A percentile compares a stretch with the other conserved stretches of the same genome.
phyloP scores from a whole-genome alignment of 331 rosid genomes.

The Acacia pycnantha region DNA sequence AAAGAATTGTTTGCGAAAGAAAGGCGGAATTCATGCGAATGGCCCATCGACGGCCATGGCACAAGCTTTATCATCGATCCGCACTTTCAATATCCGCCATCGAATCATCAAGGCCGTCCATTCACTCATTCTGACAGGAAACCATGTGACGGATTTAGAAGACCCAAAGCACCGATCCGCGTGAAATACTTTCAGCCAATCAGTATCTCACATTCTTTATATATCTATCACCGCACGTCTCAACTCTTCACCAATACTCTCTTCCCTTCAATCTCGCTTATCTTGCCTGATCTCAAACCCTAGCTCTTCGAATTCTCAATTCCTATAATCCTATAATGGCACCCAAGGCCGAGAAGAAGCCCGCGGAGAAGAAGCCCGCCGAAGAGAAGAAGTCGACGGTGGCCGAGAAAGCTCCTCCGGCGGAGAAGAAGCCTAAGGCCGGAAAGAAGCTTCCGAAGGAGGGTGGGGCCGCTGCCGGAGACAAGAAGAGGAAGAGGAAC shows the following conservation, averaged over 20 bases:
- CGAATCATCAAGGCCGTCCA: conserved; percentile 16
- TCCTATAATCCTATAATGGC: conserved; percentile 49
- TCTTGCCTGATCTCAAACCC: not conserved
- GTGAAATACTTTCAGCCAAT: conserved; percentile 13
- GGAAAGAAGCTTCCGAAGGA: conserved; percentile 79
- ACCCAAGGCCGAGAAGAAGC: conserved; percentile 70
- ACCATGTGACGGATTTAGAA: not conserved
- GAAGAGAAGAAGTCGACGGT: conserved; percentile 70
- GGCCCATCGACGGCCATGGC: not conserved
- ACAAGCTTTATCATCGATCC: conserved; percentile 24
- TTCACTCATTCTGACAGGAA: not conserved
- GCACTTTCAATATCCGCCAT: not conserved
- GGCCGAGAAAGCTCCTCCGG: conserved; percentile 64
- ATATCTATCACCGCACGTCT: not conserved
- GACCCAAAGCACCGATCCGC: conserved; percentile 31
- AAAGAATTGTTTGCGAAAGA: not conserved
- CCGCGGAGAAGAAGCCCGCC: conserved; percentile 55
- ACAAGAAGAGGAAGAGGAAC: conserved; percentile 48
- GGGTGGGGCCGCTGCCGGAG: conserved; percentile 37
- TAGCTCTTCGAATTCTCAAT: not conserved
- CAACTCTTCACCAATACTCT: accelerated
- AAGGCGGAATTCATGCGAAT: not conserved
- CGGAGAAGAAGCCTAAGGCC: conserved; percentile 77
- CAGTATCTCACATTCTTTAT: not conserved
- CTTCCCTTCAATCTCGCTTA: not conserved